Base-by-base conservation (phyloP, 2,329 filamentous ascomycete species). In the Dichotomopilus funicola region DNA sequence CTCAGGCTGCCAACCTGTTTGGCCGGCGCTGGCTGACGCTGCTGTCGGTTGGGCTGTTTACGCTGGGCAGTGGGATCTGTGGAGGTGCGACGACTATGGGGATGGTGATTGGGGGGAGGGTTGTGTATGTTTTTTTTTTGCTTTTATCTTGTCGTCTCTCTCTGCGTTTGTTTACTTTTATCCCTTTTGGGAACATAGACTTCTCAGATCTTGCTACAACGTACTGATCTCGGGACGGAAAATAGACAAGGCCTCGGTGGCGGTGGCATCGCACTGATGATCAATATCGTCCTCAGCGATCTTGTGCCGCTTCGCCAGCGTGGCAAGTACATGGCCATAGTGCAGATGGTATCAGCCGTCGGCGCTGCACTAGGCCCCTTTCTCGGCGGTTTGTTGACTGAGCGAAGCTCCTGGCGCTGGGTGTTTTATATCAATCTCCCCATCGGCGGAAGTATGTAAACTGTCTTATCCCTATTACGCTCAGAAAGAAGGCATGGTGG, bases 41-140 rank as follows among this genome's bases (percentile, higher is more conserved):
- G 0, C 49, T 63, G 6, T 65, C 74, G 2, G 71, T 80, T 1
- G 68, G 65, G 9, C 57, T 79, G 1, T 82, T 82, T 56, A 70
- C 69, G 0, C 60, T 83, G 0, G 81, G 81, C 0, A 80, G 78
- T 54, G 77, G 73, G 0, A 69, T 85, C 3, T 73, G 70, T 43
- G 81, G 78, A 0, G 73, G 72, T 0, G 75, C 81, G 2, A 46
- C 12, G 0, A 70, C 62, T 0, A 73, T 60, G 0, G 63, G 60
- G 0, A 74, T 76, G 63, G 68, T 87, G 2, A 80, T 86, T 11
- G 73, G 71, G 3, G 74, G 71, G 5, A 68, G 73, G 1, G 66
- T 58, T 0, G 61, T 85, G 48, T 49, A 40, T 7, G 47, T 49
- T 6, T 6, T 1, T 49, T 6, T 6, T 1, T 1, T 45, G 19